Percentiles rank a stretch among this genome's conserved stretches.
These are phyloP conservation scores for Sanghuangporus sanghuang DNA, from an alignment of 1,284 basidiomycete species.

Conservation along the genomic window DNA sequence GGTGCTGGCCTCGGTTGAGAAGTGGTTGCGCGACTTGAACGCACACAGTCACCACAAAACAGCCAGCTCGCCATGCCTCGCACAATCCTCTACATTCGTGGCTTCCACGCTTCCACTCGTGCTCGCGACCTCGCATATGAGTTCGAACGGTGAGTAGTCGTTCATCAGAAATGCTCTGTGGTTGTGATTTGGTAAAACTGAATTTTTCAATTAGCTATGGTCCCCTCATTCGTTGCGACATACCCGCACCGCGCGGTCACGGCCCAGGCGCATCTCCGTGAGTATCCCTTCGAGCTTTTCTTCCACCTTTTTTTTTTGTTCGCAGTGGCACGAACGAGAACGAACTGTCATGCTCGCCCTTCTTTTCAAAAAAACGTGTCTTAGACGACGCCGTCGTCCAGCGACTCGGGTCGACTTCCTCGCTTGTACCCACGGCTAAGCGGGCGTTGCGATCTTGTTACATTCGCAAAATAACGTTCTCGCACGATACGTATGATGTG, in stretches of 20 bases:
- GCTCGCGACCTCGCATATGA: slow-evolving; percentile 82
- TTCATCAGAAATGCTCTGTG: background rate
- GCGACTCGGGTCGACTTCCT: background rate
- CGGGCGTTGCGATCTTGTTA: background rate
- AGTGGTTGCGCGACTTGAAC: background rate
- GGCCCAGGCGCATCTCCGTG: slow-evolving; percentile 70
- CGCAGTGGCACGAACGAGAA: slow-evolving; percentile 27
- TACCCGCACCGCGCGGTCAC: slow-evolving; percentile 78
- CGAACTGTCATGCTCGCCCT: slow-evolving; percentile 1
- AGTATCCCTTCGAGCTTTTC: slow-evolving; percentile 36
- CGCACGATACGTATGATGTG: background rate
- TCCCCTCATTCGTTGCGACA: slow-evolving; percentile 80
- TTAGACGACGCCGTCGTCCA: background rate
- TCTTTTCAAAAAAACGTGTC: background rate
- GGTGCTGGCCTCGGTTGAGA: background rate
- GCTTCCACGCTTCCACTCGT: slow-evolving; percentile 73
- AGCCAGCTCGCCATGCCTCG: slow-evolving; percentile 47
- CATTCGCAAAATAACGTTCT: background rate
- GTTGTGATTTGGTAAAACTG: slow-evolving; percentile 9
- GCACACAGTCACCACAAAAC: background rate
- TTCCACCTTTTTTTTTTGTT: slow-evolving; percentile 22
- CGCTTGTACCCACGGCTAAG: background rate
- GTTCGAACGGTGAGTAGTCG: slow-evolving; percentile 68
- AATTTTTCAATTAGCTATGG: slow-evolving; percentile 48
- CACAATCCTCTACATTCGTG: slow-evolving; percentile 77